These are phyloP conservation scores for Heterobasidion annosum DNA, from an alignment of 1,284 basidiomycete species.

Conservation along the genomic window DNA sequence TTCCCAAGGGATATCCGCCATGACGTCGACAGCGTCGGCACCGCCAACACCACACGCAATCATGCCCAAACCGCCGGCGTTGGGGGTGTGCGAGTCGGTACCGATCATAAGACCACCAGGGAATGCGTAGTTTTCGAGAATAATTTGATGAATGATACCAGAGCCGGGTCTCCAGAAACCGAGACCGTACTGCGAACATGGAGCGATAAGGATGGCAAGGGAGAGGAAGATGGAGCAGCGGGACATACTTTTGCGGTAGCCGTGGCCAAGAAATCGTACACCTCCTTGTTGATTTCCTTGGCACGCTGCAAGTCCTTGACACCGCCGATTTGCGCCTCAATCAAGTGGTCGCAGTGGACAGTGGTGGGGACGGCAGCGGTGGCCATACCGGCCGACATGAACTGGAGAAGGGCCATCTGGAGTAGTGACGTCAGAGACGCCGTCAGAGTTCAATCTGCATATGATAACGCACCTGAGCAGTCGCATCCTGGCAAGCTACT, in stretches of 20 bases:
- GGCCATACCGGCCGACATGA: slow-evolving; percentile 99
- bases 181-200: slow-evolving; percentile 71
- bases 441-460: slow-evolving; percentile 3
- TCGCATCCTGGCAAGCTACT: slow-evolving; percentile 99
- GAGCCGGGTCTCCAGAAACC: slow-evolving; percentile 99
- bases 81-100: slow-evolving; percentile 98
- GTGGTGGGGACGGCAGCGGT: slow-evolving; percentile 97
- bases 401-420: slow-evolving; percentile 98
- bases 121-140: slow-evolving; percentile 98
- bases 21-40: slow-evolving; percentile 98
- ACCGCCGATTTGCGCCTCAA: slow-evolving; percentile 95
- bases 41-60: slow-evolving; percentile 98
- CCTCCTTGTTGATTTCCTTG: slow-evolving; percentile 95
- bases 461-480: slow-evolving; percentile 55
- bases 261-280: slow-evolving; percentile 98
- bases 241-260: slow-evolving; percentile 82
- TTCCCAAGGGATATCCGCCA: slow-evolving; percentile 98
- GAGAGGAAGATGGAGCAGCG: neutral
- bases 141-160: slow-evolving; percentile 97
- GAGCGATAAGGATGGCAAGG: slow-evolving; percentile 1
- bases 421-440: slow-evolving; percentile 20
- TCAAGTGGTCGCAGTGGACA: slow-evolving; percentile 98
- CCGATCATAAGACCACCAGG: slow-evolving; percentile 99
- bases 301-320: slow-evolving; percentile 91
- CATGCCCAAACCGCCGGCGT: slow-evolving; percentile 99